Percentiles rank a stretch among this genome's conserved stretches.
phyloP scores from a whole-genome alignment of 2,329 filamentous ascomycete genomes.

The Xylariaceae sp. region DNA sequence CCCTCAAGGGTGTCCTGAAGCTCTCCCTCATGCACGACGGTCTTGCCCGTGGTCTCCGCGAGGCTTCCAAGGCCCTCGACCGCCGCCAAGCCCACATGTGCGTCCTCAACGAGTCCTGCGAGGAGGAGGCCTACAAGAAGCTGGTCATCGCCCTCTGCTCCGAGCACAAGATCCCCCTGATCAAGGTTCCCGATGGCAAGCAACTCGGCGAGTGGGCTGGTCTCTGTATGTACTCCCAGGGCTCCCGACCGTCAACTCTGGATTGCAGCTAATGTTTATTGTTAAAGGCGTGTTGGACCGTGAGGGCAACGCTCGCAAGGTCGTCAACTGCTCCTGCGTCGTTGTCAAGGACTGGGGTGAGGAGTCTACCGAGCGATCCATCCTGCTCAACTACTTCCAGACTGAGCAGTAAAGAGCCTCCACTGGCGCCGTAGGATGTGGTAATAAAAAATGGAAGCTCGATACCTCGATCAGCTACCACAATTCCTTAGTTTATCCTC shows the following conservation, averaged over 20 bases:
- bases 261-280: conserved; percentile 29
- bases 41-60: conserved; percentile 95
- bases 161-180: conserved; percentile 99
- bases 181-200: conserved; percentile 99
- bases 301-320: conserved; percentile 99
- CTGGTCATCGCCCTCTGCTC: conserved; percentile 97
- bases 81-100: conserved; percentile 99
- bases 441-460: conserved; percentile 28
- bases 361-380: conserved; percentile 97
- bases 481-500: conserved; percentile 33
- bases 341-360: conserved; percentile 99
- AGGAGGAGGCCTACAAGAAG: conserved; percentile 99
- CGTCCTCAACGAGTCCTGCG: conserved; percentile 98
- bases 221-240: conserved; percentile 75
- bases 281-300: conserved; percentile 88
- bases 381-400: conserved; percentile 99
- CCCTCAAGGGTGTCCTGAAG: conserved; percentile 98
- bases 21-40: conserved; percentile 99
- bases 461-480: conserved; percentile 25
- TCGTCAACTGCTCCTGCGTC: conserved; percentile 99
- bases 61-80: conserved; percentile 98
- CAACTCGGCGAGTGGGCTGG: conserved; percentile 99
- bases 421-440: conserved; percentile 36
- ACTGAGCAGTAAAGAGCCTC: conserved; percentile 64
- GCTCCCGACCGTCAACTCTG: neutral